A percentile compares a stretch with the other conserved stretches of the same genome.
These are phyloP conservation scores for Mycena belliarum DNA, from an alignment of 768 basidiomycete species.

Conservation along the genomic window DNA sequence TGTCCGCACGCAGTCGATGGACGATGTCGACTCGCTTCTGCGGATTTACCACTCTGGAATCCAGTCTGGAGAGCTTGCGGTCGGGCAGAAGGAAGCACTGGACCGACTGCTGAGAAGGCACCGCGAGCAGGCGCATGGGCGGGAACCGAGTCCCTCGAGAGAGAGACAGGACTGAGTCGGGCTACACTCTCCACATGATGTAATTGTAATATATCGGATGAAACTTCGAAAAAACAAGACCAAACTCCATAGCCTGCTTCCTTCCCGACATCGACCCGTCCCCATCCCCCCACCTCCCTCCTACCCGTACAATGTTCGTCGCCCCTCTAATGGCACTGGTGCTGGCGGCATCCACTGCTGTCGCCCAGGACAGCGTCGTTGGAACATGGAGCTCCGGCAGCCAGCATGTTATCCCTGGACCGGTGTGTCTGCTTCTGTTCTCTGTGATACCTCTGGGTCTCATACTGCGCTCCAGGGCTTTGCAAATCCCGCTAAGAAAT, in stretches of 20 bases:
- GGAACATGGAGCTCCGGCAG: constrained; percentile 91
- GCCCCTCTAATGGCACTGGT: constrained; percentile 39
- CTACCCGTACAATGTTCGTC: constrained; percentile 38
- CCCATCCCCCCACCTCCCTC: background rate
- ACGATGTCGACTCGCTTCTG: constrained; percentile 95
- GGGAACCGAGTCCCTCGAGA: constrained; percentile 16
- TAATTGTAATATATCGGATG: too few relatives aligned
- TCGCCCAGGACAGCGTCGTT: constrained; percentile 46
- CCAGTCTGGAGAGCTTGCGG: constrained; percentile 85
- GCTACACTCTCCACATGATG: too few relatives aligned
- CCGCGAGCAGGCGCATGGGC: constrained; percentile 39
- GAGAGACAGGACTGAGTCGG: background rate
- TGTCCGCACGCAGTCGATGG: constrained; percentile 97
- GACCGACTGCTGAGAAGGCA: constrained; percentile 86
- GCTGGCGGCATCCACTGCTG: constrained; percentile 36
- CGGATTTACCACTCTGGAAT: constrained; percentile 96
- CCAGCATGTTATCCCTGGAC: constrained; percentile 73
- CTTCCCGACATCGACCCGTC: background rate
- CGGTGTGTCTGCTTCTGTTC: constrained; percentile 54
- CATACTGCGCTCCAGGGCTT: constrained; percentile 56
- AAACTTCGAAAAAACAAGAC: background rate
- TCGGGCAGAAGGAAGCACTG: constrained; percentile 91
- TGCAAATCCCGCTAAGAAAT: constrained; percentile 77
- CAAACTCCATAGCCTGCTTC: background rate
- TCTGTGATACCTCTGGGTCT: background rate